A percentile compares a stretch with the other conserved stretches of the same genome.
Conservation (phyloP, 176 grass and related monocot genomes). For the Poa pratensis region DNA sequence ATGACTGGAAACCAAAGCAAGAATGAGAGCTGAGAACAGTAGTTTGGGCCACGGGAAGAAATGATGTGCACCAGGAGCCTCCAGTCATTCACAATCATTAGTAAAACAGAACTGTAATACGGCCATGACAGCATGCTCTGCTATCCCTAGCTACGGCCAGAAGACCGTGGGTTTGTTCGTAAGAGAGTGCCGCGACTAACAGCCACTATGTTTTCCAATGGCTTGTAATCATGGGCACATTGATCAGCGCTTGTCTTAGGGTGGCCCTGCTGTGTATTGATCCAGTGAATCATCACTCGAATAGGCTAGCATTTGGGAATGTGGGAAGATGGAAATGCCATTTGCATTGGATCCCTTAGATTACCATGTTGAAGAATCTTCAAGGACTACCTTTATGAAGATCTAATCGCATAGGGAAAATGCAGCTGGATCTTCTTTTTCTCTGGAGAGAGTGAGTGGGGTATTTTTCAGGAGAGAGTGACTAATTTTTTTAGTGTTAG, state of each 20-base stretch:
- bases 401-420: background rate
- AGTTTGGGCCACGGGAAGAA: background rate
- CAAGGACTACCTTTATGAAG: conserved; percentile 15
- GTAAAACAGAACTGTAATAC: background rate
- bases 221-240: conserved; percentile 28
- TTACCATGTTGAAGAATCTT: background rate
- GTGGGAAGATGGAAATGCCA: background rate
- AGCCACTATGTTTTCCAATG: background rate
- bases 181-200: background rate
- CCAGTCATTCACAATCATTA: background rate
- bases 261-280: background rate
- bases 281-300: conserved; percentile 31
- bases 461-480: background rate
- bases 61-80: background rate
- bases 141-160: background rate
- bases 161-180: background rate
- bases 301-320: background rate
- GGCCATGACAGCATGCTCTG: background rate
- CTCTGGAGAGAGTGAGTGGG: background rate
- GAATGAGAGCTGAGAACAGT: background rate
- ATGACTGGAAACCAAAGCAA: conserved; percentile 8
- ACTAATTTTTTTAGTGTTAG: background rate
- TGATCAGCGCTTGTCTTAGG: background rate
- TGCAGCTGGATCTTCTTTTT: background rate
- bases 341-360: conserved; percentile 29